These are phyloP conservation scores for Delitschia confertaspora DNA, from an alignment of 495 filamentous ascomycete genomes.

Conservation along the genomic window DNA sequence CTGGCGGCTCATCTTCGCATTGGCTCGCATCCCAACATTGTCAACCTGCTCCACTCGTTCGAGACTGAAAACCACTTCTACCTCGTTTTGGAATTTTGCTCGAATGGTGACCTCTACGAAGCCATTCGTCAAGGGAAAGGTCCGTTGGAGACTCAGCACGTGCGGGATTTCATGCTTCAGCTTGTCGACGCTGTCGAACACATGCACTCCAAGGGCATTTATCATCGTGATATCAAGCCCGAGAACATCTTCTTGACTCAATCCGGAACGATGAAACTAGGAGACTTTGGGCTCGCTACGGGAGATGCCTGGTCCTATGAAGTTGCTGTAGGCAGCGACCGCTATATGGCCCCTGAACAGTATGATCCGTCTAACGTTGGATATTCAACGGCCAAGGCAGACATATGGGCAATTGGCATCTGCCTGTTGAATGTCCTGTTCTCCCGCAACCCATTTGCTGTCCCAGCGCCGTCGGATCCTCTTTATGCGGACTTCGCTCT, in stretches of 20 bases:
- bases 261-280: slow-evolving; percentile 84
- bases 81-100: slow-evolving; percentile 89
- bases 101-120: slow-evolving; percentile 95
- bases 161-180: slow-evolving; percentile 93
- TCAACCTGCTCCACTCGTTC: slow-evolving; percentile 85
- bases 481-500: slow-evolving; percentile 85
- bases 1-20: slow-evolving; percentile 70
- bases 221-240: slow-evolving; percentile 97
- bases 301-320: slow-evolving; percentile 80
- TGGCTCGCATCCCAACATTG: slow-evolving; percentile 77
- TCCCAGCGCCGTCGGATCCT: slow-evolving; percentile 74
- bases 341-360: slow-evolving; percentile 98
- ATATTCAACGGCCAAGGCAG: slow-evolving; percentile 88
- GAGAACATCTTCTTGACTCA: slow-evolving; percentile 96
- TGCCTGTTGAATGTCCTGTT: slow-evolving; percentile 94
- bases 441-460: slow-evolving; percentile 87
- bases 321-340: slow-evolving; percentile 87
- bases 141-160: slow-evolving; percentile 88
- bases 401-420: slow-evolving; percentile 94
- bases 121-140: slow-evolving; percentile 82
- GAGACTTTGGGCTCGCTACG: slow-evolving; percentile 90
- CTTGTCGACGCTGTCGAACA: slow-evolving; percentile 81
- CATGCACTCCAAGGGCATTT: slow-evolving; percentile 83
- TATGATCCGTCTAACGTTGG: slow-evolving; percentile 77
- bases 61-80: slow-evolving; percentile 85